Base-by-base conservation (phyloP, 164 flowering plant species). In the Dillenia suffruticosa region DNA sequence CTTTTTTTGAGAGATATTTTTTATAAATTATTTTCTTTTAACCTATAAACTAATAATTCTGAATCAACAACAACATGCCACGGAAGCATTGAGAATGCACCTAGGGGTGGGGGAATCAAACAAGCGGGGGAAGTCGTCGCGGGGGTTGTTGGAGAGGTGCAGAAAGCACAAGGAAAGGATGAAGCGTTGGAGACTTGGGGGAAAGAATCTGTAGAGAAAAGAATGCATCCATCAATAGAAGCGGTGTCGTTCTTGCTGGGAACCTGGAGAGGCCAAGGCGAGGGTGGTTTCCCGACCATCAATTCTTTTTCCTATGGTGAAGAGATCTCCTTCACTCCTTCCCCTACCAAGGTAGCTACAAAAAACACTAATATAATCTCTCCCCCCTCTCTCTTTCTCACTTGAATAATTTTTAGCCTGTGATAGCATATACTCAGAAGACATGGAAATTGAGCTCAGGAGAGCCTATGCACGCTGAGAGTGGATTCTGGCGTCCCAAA, bases 401-500 rank as follows among this genome's bases (percentile, higher is more conserved):
- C 10, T 5, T 44, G 43, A 17, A 13, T 54, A 53, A 12, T 10
- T 56, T 44, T 44, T 57, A 85, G 88, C 89, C 95, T 15, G 88
- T 86, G 44, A 78, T 88, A 44, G 75, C 80, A 2, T 88, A 88
- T 59, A 59, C 76, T 13, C 87, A 82, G 51, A 86, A 80, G 76
- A 88, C 89, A 1, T 88, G 95, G 95, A 86, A 82, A 54, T 63
- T 82, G 76, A 63, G 53, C 46, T 81, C 88, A 13, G 87, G 84
- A 15, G 85, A 84, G 63, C 86, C 91, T 5, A 88, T 88, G 91
- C 91, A 86, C 63, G 75, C 89, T 0, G 95, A 88, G 78, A 81
- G 79, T 51, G 95, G 95, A n/a, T 88, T 74, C 58, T 88, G 86
- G 88, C 71, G 95, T 2, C 91, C 88, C 9, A 86, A 79, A 59